These are phyloP conservation scores for Solanum ossicruentum DNA, from an alignment of 257 asterid genomes.

Conservation along the genomic window DNA sequence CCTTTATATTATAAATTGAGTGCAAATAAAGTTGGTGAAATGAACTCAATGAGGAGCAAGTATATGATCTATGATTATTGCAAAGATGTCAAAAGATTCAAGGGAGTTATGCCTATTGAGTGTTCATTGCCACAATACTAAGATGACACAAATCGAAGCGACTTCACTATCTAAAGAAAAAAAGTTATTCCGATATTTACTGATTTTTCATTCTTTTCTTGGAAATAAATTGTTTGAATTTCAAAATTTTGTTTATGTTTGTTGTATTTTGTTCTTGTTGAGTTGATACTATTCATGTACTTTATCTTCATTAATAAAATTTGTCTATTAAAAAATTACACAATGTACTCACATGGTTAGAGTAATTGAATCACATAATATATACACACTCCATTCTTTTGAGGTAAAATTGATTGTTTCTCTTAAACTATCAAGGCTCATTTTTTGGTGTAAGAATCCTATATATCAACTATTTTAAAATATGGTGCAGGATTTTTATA, in stretches of 20 bases:
- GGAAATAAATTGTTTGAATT: background rate
- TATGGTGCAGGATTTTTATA: background rate
- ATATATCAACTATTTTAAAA: too few species aligned
- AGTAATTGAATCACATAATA: too few species aligned
- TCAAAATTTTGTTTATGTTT: background rate
- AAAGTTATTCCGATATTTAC: background rate
- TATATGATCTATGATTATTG: conserved; percentile 61
- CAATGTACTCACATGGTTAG: too few species aligned
- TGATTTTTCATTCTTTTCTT: background rate
- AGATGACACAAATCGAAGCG: background rate
- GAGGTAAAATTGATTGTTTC: background rate
- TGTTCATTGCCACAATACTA: conserved; percentile 32
- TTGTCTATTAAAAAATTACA: too few species aligned
- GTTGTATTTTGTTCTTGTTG: background rate
- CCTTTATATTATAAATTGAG: conserved; percentile 16
- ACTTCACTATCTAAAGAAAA: background rate
- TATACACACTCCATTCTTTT: too few species aligned
- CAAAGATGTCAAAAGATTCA: conserved; percentile 28
- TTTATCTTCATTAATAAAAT: background rate
- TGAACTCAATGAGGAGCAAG: conserved; percentile 31
- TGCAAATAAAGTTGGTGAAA: conserved; percentile 6
- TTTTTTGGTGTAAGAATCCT: background rate
- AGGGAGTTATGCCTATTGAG: conserved; percentile 42
- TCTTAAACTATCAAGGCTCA: too few species aligned
- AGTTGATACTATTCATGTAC: background rate